phyloP scores from a whole-genome alignment of 306 rosid species.

The Hippophae tibetana region DNA sequence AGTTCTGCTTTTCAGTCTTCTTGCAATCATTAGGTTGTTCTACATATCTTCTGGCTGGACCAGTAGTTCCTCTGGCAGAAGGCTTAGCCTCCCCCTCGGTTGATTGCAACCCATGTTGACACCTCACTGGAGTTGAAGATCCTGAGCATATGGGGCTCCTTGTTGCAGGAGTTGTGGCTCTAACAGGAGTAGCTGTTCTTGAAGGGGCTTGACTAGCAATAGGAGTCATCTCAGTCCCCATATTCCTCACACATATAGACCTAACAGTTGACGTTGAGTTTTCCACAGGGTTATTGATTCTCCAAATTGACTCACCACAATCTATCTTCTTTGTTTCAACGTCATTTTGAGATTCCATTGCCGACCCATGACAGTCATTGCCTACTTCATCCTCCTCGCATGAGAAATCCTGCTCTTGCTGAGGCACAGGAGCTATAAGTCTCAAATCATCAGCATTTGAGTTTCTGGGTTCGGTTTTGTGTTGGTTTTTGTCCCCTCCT shows the following conservation, averaged over 20 bases:
- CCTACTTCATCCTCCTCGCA: conserved; percentile 42
- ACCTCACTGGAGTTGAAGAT: conserved; percentile 58
- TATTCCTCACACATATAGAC: conserved; percentile 80
- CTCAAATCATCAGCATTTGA: conserved; percentile 95
- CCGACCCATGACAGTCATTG: conserved; percentile 16
- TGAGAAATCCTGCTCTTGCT: conserved; percentile 62
- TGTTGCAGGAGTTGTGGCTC: conserved; percentile 63
- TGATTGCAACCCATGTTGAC: conserved; percentile 37
- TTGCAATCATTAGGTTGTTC: conserved; percentile 39
- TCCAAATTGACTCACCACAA: conserved; percentile 65
- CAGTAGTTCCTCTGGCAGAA: conserved; percentile 19
- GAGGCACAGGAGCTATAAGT: conserved; percentile 81
- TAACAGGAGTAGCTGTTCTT: conserved; percentile 75
- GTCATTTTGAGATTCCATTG: conserved; percentile 21
- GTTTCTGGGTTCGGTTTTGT: conserved; percentile 67
- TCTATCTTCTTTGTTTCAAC: conserved; percentile 70
- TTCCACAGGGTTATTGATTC: conserved; percentile 38
- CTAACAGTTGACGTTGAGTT: conserved; percentile 35
- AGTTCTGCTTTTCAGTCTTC: conserved; percentile 27
- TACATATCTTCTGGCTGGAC: conserved; percentile 24
- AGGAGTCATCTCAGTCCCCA: conserved; percentile 99
- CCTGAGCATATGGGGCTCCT: conserved; percentile 75
- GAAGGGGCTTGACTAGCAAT: conserved; percentile 91
- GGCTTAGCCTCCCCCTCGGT: conserved; percentile 25
- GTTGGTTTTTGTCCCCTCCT: conserved; percentile 64